Conservation (phyloP, 2,329 filamentous ascomycete species). For the Monosporascus ibericus region DNA sequence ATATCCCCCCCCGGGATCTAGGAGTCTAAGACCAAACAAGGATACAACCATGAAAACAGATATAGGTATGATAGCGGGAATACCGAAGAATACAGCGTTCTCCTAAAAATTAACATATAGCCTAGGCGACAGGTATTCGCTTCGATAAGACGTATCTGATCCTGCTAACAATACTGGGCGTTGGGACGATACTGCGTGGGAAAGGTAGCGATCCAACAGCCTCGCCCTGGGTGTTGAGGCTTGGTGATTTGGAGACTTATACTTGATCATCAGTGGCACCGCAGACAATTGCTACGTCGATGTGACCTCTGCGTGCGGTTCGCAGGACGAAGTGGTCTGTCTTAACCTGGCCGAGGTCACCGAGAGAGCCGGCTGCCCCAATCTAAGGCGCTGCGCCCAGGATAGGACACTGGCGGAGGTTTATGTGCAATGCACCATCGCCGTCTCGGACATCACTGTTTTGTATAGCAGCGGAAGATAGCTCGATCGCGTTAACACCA, state of each 20-base stretch:
- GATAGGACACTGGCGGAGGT: background rate
- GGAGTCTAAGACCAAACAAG: no score
- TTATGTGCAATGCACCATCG: conserved; percentile 1
- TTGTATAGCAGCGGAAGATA: no score
- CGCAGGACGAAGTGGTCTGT: background rate
- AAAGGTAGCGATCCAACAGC: background rate
- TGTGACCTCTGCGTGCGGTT: background rate
- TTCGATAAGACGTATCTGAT: background rate
- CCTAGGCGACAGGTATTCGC: background rate
- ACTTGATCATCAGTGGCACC: background rate
- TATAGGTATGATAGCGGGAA: no score
- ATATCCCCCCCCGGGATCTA: no score
- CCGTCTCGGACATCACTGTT: no score
- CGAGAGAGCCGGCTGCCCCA: background rate
- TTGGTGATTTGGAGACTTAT: background rate
- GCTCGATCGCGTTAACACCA: no score
- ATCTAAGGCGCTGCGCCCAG: background rate
- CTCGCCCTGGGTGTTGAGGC: background rate
- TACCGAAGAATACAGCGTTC: no score
- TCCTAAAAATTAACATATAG: no score
- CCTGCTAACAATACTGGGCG: background rate
- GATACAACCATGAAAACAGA: no score
- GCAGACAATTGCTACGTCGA: conserved; percentile 2
- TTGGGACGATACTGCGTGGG: conserved; percentile 2
- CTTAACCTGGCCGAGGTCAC: background rate